A percentile compares a stretch with the other conserved stretches of the same genome.
Evolutionary conservation across 768 basidiomycete genomes (phyloP).

Genomic region (Leccinum variicolor): DNA sequence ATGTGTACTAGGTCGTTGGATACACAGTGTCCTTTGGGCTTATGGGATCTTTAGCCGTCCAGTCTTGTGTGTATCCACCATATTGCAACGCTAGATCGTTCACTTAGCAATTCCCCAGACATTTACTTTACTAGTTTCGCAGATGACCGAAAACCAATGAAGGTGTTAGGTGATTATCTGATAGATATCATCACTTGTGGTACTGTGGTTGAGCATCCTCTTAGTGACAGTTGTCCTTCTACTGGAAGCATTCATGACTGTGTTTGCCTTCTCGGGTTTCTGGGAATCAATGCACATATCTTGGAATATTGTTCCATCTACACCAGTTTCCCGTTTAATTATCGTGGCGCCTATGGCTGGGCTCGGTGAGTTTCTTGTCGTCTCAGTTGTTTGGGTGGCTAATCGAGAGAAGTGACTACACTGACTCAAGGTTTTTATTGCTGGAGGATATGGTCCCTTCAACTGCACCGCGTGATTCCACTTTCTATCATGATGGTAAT

Average conservation of each 20-base stretch:
- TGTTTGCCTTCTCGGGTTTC: constrained; percentile 9
- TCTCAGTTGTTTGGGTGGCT: no score
- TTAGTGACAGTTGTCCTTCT: constrained; percentile 12
- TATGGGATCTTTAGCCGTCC: constrained; percentile 1
- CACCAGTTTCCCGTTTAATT: no score
- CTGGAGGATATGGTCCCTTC: no score
- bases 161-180: constrained; percentile 11
- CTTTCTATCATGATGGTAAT: background rate
- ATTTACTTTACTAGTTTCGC: constrained; percentile 18
- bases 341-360: background rate
- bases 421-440: no score
- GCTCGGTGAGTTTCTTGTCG: background rate
- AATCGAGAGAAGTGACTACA: no score
- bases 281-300: background rate
- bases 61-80: constrained; percentile 3
- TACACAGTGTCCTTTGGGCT: constrained; percentile 15
- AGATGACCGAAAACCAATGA: constrained; percentile 13
- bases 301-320: no score
- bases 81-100: no score
- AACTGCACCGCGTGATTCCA: constrained; percentile 8
- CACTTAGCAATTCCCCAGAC: constrained; percentile 1
- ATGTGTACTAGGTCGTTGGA: constrained; percentile 11
- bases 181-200: background rate
- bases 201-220: no score
- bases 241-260: constrained; percentile 14